Conservation (phyloP, 163 green algal species). For the Trebouxiophyceae sp. region DNA sequence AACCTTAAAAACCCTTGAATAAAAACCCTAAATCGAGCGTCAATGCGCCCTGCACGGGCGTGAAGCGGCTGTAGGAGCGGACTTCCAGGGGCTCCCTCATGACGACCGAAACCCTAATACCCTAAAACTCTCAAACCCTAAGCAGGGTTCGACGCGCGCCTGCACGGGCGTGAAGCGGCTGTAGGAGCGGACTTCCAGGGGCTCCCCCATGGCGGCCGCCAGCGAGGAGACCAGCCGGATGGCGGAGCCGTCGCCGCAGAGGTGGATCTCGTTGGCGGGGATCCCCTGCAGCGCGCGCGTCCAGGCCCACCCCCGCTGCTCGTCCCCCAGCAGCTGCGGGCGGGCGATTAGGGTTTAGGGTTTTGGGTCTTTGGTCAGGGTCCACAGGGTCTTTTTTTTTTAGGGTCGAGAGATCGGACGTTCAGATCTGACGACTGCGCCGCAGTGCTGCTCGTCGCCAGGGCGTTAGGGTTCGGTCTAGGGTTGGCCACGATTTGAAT, state of each 20-base stretch:
- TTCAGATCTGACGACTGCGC: no score
- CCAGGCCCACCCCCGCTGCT: slow-evolving; percentile 86
- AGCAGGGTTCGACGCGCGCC: no score
- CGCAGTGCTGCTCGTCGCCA: no score
- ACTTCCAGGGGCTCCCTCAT: slow-evolving; percentile 68
- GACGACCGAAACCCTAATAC: no score
- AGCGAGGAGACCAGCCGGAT: slow-evolving; percentile 65
- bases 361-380: slow-evolving; percentile 1
- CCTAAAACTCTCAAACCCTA: no score
- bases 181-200: slow-evolving; percentile 67
- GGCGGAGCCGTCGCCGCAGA: slow-evolving; percentile 74
- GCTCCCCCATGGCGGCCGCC: slow-evolving; percentile 53
- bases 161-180: slow-evolving; percentile 67
- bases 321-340: slow-evolving; percentile 70
- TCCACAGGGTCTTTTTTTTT: no score
- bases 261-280: slow-evolving; percentile 70
- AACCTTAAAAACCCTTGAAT: no score
- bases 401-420: no score
- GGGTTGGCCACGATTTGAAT: no score
- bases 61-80: slow-evolving; percentile 70
- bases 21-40: no score
- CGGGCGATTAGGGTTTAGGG: not conserved
- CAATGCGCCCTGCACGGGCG: slow-evolving; percentile 46
- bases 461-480: no score
- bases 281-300: slow-evolving; percentile 78